These are phyloP conservation scores for Eleusine indica DNA, from an alignment of 176 grass and related monocot genomes.

Conservation along the genomic window DNA sequence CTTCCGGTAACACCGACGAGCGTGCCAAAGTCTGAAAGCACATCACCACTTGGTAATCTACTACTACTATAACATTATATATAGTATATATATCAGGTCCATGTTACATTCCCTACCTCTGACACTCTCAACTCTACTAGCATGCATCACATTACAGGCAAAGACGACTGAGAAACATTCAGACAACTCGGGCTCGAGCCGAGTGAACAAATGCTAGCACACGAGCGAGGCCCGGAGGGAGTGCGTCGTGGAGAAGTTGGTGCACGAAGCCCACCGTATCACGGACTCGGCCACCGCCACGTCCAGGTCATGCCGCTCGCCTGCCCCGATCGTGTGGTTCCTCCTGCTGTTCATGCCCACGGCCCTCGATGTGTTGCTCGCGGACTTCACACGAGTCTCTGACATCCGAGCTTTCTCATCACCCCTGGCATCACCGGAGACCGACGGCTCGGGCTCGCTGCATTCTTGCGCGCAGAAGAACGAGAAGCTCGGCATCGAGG, in stretches of 20 bases:
- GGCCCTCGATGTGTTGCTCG: not conserved
- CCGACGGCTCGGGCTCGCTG: not conserved
- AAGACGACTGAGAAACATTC: not conserved
- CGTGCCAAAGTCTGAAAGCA: not conserved
- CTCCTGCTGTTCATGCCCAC: slow-evolving; percentile 49
- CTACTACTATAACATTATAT: slow-evolving; percentile 27
- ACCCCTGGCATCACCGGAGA: not conserved
- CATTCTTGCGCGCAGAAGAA: slow-evolving; percentile 43
- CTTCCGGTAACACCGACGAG: not conserved
- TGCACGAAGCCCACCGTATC: slow-evolving; percentile 96
- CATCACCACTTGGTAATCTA: slow-evolving; percentile 12
- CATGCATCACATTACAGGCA: slow-evolving; percentile 11
- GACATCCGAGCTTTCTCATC: slow-evolving; percentile 24
- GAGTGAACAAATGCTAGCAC: slow-evolving; percentile 49
- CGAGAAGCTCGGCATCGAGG: slow-evolving; percentile 74
- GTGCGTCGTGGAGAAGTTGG: slow-evolving; percentile 61
- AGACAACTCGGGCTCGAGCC: not conserved
- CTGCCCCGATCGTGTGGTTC: slow-evolving; percentile 76
- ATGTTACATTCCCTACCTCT: slow-evolving; percentile 44
- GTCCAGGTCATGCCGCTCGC: slow-evolving; percentile 69
- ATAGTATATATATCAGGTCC: slow-evolving; percentile 31
- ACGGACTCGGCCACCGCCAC: slow-evolving; percentile 71
- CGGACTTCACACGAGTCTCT: not conserved
- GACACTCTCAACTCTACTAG: slow-evolving; percentile 12
- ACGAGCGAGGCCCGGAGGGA: slow-evolving; percentile 85